Evolutionary conservation across 2,329 filamentous ascomycete species (phyloP).

Genomic region (Aspergillus calidoustus): DNA sequence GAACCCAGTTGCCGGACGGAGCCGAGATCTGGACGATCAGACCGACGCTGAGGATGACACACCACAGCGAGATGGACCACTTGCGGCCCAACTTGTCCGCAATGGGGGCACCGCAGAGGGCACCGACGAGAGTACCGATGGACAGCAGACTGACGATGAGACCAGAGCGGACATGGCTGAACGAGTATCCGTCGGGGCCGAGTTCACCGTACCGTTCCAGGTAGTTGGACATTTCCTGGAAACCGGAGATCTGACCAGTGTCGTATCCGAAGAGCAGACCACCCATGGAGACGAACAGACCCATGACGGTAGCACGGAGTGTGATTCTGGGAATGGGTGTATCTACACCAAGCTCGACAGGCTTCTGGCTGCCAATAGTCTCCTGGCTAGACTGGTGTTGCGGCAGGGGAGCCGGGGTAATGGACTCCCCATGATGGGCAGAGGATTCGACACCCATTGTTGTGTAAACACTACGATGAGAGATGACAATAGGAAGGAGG

Average conservation of each 20-base stretch:
- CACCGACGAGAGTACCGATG: constrained; percentile 50
- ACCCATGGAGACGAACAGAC: constrained; percentile 52
- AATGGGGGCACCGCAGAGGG: constrained; percentile 45
- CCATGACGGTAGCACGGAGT: constrained; percentile 45
- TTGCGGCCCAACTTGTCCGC: constrained; percentile 49
- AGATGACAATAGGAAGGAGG: not conserved
- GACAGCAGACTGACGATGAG: constrained; percentile 49
- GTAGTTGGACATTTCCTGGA: constrained; percentile 50
- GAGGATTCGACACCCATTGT: constrained; percentile 38
- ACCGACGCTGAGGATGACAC: constrained; percentile 46
- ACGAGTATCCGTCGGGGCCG: constrained; percentile 38
- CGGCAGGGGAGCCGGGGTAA: constrained; percentile 31
- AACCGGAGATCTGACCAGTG: constrained; percentile 52
- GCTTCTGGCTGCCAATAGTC: constrained; percentile 32
- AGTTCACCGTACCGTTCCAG: constrained; percentile 44
- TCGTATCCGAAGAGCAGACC: constrained; percentile 52
- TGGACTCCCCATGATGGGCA: constrained; percentile 37
- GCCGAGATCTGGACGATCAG: constrained; percentile 50
- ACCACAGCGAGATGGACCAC: constrained; percentile 49
- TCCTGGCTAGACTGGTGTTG: constrained; percentile 31
- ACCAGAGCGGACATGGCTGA: constrained; percentile 48
- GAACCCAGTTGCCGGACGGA: constrained; percentile 43
- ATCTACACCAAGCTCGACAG: constrained; percentile 30
- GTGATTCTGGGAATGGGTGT: constrained; percentile 42
- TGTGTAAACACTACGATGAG: not conserved